Base-by-base conservation (phyloP, 1,284 basidiomycete genomes). In the Pyrrhoderma noxium region DNA sequence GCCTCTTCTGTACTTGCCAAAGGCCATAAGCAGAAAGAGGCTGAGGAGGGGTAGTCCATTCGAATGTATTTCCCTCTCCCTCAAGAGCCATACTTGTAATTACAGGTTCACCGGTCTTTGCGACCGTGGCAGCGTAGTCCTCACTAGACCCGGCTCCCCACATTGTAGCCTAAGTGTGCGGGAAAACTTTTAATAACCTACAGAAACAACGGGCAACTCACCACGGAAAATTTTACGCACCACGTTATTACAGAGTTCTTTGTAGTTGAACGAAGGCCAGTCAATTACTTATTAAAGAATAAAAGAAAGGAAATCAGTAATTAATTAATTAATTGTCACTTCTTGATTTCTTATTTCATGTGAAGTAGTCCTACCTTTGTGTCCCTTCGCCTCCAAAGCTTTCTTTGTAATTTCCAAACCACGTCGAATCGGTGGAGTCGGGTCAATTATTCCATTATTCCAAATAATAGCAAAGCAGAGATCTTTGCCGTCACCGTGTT, bases 391-490 rank as follows among this genome's bases (percentile, higher is more conserved):
- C 31, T 75, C 58, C 21, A 93, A 67, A 0, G 84, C 81, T 1
- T 68, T 64, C 61, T 78, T 79, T 1, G 76, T 73, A 51, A 70
- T 71, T 57, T 77, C 69, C 38, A 93, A 65, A 0, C 80, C 88
- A 34, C 88, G 71, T 14, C 62, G 66, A 16, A 91, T 66, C 0
- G 89, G 86, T 0, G 89, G 88, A 53, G 85, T 79, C 1, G 89
- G 89, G n/a, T 69, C 62, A 8, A 79, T 67, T 9, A 75, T 54
- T 1, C 77, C 84, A 60, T 86, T 75, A 58, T 88, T 71, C 74
- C 75, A 78, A 56, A 85, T 65, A 49, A 88, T 69, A 1, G 70
- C 80, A 56, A 86, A 82, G 53, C 77, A 79, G 8, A 88, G 67
- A 54, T 66, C 63, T 56, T 70, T 73, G 3, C 80, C 82, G 18